A percentile compares a stretch with the other conserved stretches of the same genome.
These are phyloP conservation scores for Podaxis sp. DNA, from an alignment of 768 basidiomycete genomes.

Conservation along the genomic window DNA sequence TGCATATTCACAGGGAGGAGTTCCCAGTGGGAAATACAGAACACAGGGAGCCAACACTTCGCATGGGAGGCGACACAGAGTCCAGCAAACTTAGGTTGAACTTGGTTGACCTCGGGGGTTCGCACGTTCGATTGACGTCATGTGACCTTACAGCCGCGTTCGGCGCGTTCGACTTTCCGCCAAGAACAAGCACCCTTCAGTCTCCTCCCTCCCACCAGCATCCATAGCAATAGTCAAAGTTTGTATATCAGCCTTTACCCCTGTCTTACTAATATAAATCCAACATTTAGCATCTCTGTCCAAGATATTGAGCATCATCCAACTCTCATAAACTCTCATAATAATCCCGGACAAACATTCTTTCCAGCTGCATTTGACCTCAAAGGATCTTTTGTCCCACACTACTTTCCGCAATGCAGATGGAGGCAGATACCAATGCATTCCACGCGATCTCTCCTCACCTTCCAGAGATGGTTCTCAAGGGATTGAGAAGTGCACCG, in stretches of 20 bases:
- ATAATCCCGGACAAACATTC: neutral
- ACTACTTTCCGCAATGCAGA: neutral
- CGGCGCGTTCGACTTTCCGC: neutral
- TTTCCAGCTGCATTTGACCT: neutral
- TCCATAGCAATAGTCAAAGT: slow-evolving; percentile 4
- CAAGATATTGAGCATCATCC: neutral
- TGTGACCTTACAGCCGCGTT: neutral
- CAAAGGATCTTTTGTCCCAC: slow-evolving; percentile 8
- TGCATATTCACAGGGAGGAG: neutral
- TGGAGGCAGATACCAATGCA: neutral
- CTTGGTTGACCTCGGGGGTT: neutral
- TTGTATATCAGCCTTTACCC: neutral
- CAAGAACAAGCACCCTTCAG: neutral
- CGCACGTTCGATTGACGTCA: neutral
- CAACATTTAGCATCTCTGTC: neutral
- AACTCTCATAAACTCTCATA: neutral
- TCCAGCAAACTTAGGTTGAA: neutral
- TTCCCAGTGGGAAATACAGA: neutral
- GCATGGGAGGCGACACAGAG: neutral
- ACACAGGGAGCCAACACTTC: neutral
- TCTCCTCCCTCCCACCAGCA: neutral
- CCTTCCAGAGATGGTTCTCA: slow-evolving; percentile 7
- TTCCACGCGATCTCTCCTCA: slow-evolving; percentile 10
- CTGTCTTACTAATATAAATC: neutral
- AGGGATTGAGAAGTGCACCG: slow-evolving; percentile 20